These are phyloP conservation scores for Mortierella sp. DNA, from an alignment of 371 early-diverging fungal genomes.

Conservation along the genomic window DNA sequence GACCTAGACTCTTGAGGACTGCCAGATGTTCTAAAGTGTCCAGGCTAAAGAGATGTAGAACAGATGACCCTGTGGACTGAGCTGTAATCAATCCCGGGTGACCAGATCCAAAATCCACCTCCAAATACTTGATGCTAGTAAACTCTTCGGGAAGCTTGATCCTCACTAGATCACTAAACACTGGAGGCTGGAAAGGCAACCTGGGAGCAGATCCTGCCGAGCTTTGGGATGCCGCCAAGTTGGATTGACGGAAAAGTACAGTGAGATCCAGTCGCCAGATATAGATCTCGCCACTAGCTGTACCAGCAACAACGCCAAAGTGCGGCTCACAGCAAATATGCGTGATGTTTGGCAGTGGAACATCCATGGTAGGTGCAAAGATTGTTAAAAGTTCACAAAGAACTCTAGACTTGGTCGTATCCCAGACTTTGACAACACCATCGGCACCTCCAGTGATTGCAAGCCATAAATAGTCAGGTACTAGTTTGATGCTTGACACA, in stretches of 20 bases:
- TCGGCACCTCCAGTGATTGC: constrained; percentile 44
- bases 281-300: constrained; percentile 35
- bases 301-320: constrained; percentile 32
- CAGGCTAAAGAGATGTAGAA: constrained; percentile 39
- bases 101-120: constrained; percentile 26
- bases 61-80: constrained; percentile 14
- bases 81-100: constrained; percentile 27
- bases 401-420: constrained; percentile 27
- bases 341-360: constrained; percentile 5
- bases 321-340: constrained; percentile 45
- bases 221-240: too few relatives aligned
- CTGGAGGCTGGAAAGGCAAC: too few relatives aligned
- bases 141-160: constrained; percentile 28
- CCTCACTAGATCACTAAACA: neutral
- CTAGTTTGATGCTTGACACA: constrained; percentile 34
- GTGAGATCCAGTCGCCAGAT: constrained; percentile 40
- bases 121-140: constrained; percentile 32
- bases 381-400: constrained; percentile 28
- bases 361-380: neutral
- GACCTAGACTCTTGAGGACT: constrained; percentile 37
- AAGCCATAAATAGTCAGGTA: constrained; percentile 24
- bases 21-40: constrained; percentile 28
- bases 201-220: too few relatives aligned
- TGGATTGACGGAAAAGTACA: too few relatives aligned
- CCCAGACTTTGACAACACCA: constrained; percentile 37